Base-by-base conservation (phyloP, 1,284 basidiomycete genomes). In the Pseudozyma pruni region DNA sequence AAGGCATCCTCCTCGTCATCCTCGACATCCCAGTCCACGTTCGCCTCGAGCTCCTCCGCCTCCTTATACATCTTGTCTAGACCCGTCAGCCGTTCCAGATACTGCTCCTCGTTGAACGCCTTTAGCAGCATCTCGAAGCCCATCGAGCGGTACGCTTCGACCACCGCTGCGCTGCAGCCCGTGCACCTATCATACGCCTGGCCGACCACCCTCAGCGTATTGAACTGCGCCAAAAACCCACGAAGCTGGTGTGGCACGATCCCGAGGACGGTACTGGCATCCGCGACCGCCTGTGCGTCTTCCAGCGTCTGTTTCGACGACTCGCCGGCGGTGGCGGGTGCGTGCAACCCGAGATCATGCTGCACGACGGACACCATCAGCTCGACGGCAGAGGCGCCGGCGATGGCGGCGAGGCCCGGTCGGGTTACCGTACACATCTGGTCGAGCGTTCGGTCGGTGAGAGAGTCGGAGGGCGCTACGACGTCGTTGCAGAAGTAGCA, bases 401-500 rank as follows among this genome's bases (percentile, higher is more conserved):
- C 95, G 38, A 98, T 94, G 0, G 92, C 89, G 0, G 94, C 96
- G 0, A 98, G 86, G 0, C 95, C 95, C 0, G 96, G 95, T n/a
- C 96, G 86, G 0, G 95, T 97, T 13, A 98, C 96, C 0, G 96
- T 98, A 80, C 96, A 98, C 95, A 98, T 98, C 81, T 98, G 95
- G 81, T 98, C 96, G 23, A 98, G 87, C 1, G 94, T 97, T 32
- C 94, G 87, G 79, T 98, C 94, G 0, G 92, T 91, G 44, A 98
- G 85, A 0, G 92, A 94, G 81, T 98, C 94, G 22, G 91, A 88
- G 1, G 96, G 95, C 0, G 95, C 95, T 16, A 98, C 94, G 44
- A 98, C 91, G 75, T 98, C 96, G 74, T 97, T 98, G 84, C 96
- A 98, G 79, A 94, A 98, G 81, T 98, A 98, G 81, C 95, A 98